phyloP scores from a whole-genome alignment of 768 basidiomycete genomes.

The Russula dissimulans region DNA sequence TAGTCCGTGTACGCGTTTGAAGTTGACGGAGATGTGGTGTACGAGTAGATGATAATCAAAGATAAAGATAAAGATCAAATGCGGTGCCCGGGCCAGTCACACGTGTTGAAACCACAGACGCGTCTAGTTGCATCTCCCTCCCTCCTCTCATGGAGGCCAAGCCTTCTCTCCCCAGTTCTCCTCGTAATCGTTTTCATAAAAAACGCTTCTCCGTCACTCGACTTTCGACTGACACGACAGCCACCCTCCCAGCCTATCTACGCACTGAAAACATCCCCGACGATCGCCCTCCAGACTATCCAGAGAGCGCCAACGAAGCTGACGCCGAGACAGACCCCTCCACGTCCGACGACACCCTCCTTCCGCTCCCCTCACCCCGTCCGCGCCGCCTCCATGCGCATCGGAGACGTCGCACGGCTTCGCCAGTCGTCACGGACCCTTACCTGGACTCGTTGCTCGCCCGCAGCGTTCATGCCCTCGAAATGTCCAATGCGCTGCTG shows the following conservation, averaged over 20 bases:
- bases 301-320: conserved; percentile 68
- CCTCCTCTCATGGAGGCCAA: conserved; percentile 1
- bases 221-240: conserved; percentile 57
- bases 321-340: conserved; percentile 55
- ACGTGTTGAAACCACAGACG: no score
- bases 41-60: no score
- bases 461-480: conserved; percentile 76
- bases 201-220: conserved; percentile 49
- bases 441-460: conserved; percentile 71
- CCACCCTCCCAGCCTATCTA: conserved; percentile 57
- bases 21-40: no score
- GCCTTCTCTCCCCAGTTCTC: background rate
- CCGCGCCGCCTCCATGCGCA: conserved; percentile 30
- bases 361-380: conserved; percentile 26
- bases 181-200: conserved; percentile 32
- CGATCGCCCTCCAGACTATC: conserved; percentile 66
- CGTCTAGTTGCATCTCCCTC: no score
- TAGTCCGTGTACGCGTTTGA: conserved; percentile 10
- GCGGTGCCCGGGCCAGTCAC: no score
- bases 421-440: conserved; percentile 32
- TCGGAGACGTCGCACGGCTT: conserved; percentile 21
- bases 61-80: background rate
- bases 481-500: conserved; percentile 74
- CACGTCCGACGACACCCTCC: conserved; percentile 25
- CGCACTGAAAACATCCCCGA: conserved; percentile 29